These are phyloP conservation scores for Scheffersomyces coipomensis DNA, from an alignment of 805 yeast species.

Conservation along the genomic window DNA sequence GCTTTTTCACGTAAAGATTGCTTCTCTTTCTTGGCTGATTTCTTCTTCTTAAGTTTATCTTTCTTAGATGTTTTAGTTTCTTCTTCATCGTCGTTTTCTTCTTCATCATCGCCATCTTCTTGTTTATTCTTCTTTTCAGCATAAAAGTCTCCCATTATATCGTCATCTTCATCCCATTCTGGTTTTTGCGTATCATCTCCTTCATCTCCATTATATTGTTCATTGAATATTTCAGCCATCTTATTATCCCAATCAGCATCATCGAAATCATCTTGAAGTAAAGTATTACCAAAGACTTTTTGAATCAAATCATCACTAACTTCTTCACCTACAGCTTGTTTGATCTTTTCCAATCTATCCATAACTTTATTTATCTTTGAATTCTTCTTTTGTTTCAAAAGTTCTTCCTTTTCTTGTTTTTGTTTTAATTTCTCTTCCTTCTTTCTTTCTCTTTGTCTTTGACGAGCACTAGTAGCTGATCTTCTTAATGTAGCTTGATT, in stretches of 20 bases:
- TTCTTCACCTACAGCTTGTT: constrained; percentile 67
- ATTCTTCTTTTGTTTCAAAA: constrained; percentile 68
- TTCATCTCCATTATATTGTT: constrained; percentile 65
- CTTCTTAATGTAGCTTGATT: constrained; percentile 89
- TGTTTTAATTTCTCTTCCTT: constrained; percentile 52
- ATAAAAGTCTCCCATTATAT: constrained; percentile 18
- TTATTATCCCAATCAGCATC: constrained; percentile 88
- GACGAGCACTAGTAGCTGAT: constrained; percentile 68
- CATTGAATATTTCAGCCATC: constrained; percentile 82
- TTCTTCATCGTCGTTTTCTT: constrained; percentile 7
- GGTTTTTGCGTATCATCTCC: constrained; percentile 43
- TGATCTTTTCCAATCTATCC: constrained; percentile 64
- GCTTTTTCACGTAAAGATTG: constrained; percentile 64
- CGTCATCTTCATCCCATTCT: constrained; percentile 38
- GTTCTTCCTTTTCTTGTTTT: constrained; percentile 54
- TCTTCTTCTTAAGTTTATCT: constrained; percentile 57
- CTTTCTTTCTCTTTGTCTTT: constrained; percentile 76
- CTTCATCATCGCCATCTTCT: constrained; percentile 16
- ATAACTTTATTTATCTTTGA: constrained; percentile 75
- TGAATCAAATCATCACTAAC: constrained; percentile 58
- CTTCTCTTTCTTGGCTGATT: constrained; percentile 59
- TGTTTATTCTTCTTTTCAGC: constrained; percentile 12
- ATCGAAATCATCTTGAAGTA: constrained; percentile 85
- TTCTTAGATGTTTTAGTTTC: constrained; percentile 45
- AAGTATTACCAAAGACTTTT: constrained; percentile 67